These are phyloP conservation scores for Diospyros kaki DNA, from an alignment of 148 eudicot genomes.

Conservation along the genomic window DNA sequence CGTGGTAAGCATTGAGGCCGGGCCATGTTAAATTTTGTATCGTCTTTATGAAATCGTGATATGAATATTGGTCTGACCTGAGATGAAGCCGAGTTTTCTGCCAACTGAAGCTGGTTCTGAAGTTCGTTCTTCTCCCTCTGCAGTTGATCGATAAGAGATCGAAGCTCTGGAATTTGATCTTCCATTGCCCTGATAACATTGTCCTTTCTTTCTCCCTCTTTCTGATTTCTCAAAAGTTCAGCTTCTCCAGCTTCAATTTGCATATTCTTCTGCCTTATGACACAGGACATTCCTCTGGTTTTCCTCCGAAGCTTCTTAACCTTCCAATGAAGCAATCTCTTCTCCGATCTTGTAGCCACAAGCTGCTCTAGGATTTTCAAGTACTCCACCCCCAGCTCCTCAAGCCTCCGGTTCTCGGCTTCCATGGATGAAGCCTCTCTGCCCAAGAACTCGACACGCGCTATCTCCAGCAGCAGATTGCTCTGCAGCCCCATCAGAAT, in stretches of 20 bases:
- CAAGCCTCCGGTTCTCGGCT: slow-evolving; percentile 26
- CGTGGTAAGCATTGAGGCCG: too few relatives aligned
- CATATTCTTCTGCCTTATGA: slow-evolving; percentile 22
- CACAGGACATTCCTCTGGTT: slow-evolving; percentile 21
- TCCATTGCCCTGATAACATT: slow-evolving; percentile 21
- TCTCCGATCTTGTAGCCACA: slow-evolving; percentile 27
- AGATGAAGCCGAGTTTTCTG: slow-evolving; percentile 24
- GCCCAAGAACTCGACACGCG: slow-evolving; percentile 33
- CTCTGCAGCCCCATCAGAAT: slow-evolving; percentile 35
- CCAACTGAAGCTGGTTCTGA: slow-evolving; percentile 16
- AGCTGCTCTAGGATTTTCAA: slow-evolving; percentile 21
- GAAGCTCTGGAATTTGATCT: slow-evolving; percentile 27
- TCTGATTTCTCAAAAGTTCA: slow-evolving; percentile 18
- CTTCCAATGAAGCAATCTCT: slow-evolving; percentile 33
- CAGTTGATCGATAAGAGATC: slow-evolving; percentile 22
- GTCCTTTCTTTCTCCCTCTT: slow-evolving; percentile 26
- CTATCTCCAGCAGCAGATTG: slow-evolving; percentile 28
- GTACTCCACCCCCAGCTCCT: slow-evolving; percentile 25
- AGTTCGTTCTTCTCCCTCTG: slow-evolving; percentile 40
- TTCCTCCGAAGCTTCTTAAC: slow-evolving; percentile 39
- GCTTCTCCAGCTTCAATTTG: slow-evolving; percentile 31
- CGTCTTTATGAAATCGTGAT: too few relatives aligned
- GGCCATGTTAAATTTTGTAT: too few relatives aligned
- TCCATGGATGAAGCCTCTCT: slow-evolving; percentile 31
- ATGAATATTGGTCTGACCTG: slow-evolving; percentile 15